These are phyloP conservation scores for Pelargonium myrrhifolium DNA, from an alignment of 441 rosid genomes.

Conservation along the genomic window DNA sequence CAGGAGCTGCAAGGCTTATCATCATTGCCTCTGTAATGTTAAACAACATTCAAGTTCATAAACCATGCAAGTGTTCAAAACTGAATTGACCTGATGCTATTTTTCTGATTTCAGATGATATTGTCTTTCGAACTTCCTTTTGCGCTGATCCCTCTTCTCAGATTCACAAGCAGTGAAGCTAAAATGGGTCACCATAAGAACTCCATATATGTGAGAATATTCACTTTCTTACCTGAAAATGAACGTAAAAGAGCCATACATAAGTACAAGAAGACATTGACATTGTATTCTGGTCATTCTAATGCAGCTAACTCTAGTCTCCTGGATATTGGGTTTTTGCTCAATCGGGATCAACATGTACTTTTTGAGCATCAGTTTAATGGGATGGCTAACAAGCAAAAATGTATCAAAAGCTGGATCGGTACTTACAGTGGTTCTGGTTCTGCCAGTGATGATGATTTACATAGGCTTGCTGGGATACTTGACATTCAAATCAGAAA, in stretches of 20 bases:
- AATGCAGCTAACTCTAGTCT: not conserved
- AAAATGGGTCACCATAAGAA: constrained; percentile 74
- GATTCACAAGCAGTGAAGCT: constrained; percentile 79
- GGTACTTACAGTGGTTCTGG: not conserved
- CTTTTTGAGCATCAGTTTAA: not conserved
- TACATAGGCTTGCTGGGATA: not conserved
- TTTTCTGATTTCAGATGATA: constrained; percentile 57
- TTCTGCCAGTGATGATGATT: not conserved
- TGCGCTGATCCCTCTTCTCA: constrained; percentile 84
- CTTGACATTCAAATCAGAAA: not conserved
- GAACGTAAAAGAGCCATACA: no score
- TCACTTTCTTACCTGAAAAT: not conserved
- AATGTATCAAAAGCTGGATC: not conserved
- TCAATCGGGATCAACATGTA: not conserved
- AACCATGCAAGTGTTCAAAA: not conserved
- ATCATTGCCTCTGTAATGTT: constrained; percentile 75
- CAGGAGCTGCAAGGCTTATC: constrained; percentile 82
- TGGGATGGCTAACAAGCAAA: not conserved
- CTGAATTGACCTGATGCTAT: not conserved
- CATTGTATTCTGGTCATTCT: not conserved
- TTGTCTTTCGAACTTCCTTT: constrained; percentile 94
- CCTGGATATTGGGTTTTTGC: not conserved
- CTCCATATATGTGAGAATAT: constrained; percentile 16
- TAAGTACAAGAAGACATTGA: no score
- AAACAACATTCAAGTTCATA: not conserved